Evolutionary conservation across 2,329 filamentous ascomycete genomes (phyloP).

Genomic region (Magnaporthiopsis rhizophila): DNA sequence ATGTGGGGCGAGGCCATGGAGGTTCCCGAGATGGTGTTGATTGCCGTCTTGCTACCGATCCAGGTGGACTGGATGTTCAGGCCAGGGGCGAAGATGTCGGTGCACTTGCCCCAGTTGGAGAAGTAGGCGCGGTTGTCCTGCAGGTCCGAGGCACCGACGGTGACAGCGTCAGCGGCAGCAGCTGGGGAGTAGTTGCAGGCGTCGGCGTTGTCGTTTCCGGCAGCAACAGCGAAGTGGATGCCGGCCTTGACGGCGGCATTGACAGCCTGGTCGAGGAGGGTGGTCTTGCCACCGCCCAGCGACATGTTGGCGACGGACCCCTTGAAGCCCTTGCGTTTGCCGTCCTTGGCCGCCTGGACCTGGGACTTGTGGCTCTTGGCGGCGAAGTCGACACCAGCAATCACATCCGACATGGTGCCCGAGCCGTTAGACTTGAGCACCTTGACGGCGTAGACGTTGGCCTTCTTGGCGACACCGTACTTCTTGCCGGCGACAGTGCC

Average conservation of each 20-base stretch:
- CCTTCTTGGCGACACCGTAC: constrained; percentile 99
- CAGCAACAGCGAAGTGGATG: constrained; percentile 95
- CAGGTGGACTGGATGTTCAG: constrained; percentile 97
- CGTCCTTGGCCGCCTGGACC: constrained; percentile 70
- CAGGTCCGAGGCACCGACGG: constrained; percentile 89
- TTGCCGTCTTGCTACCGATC: constrained; percentile 92
- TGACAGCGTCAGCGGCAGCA: constrained; percentile 83
- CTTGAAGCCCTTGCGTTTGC: constrained; percentile 96
- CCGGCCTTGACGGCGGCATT: constrained; percentile 88
- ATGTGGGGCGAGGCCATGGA: constrained; percentile 99
- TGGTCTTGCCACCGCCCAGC: constrained; percentile 94
- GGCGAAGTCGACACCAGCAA: constrained; percentile 96
- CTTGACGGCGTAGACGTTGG: constrained; percentile 94
- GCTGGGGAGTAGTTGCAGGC: constrained; percentile 99
- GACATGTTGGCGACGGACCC: constrained; percentile 99
- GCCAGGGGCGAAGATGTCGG: constrained; percentile 97
- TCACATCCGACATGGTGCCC: constrained; percentile 96
- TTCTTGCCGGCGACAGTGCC: constrained; percentile 97
- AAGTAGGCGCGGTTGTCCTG: constrained; percentile 97
- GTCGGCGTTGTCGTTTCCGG: constrained; percentile 97
- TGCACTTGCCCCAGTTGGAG: constrained; percentile 99
- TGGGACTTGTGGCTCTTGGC: constrained; percentile 71
- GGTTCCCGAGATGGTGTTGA: constrained; percentile 98
- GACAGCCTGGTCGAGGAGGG: constrained; percentile 81
- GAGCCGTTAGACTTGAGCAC: constrained; percentile 95